A percentile compares a stretch with the other conserved stretches of the same genome.
These are phyloP conservation scores for Plicaturopsis crispa DNA, from an alignment of 768 basidiomycete genomes.

Conservation along the genomic window DNA sequence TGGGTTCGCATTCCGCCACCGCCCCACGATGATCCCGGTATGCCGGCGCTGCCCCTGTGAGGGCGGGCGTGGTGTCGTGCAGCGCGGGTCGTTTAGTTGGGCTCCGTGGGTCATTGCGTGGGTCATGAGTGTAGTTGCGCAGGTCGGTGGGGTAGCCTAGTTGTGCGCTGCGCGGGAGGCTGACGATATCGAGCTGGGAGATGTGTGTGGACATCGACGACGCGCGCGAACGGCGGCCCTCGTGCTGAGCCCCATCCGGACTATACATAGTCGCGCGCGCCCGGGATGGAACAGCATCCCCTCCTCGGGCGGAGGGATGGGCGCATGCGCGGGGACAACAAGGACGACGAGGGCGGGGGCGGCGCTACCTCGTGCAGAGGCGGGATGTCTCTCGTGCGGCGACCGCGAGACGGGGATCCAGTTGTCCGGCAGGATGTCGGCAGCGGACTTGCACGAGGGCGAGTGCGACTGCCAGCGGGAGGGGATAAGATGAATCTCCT, in stretches of 20 bases:
- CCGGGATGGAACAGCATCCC: conserved; percentile 12
- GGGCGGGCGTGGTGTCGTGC: conserved; percentile 11
- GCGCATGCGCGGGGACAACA: too few species aligned
- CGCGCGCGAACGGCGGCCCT: conserved; percentile 7
- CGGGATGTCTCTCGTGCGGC: too few species aligned
- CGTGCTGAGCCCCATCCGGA: conserved; percentile 5
- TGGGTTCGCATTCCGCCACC: conserved; percentile 20
- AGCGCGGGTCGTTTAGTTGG: conserved; percentile 6
- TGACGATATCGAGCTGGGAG: conserved; percentile 22
- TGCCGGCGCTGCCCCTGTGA: conserved; percentile 15
- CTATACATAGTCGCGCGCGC: conserved; percentile 20
- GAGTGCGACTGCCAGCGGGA: too few species aligned
- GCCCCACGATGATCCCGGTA: conserved; percentile 17
- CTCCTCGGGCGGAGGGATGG: too few species aligned
- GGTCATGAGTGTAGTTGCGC: too few species aligned
- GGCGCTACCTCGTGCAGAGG: too few species aligned
- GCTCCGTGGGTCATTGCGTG: conserved; percentile 14
- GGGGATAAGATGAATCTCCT: too few species aligned
- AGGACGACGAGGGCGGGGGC: too few species aligned
- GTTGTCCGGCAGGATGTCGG: too few species aligned
- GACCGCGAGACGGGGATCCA: too few species aligned
- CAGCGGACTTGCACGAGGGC: too few species aligned
- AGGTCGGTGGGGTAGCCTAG: conserved; percentile 10
- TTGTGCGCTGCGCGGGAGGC: conserved; percentile 10
- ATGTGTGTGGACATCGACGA: conserved; percentile 20